phyloP scores from a whole-genome alignment of 305 asterid genomes.

The Withania somnifera region DNA sequence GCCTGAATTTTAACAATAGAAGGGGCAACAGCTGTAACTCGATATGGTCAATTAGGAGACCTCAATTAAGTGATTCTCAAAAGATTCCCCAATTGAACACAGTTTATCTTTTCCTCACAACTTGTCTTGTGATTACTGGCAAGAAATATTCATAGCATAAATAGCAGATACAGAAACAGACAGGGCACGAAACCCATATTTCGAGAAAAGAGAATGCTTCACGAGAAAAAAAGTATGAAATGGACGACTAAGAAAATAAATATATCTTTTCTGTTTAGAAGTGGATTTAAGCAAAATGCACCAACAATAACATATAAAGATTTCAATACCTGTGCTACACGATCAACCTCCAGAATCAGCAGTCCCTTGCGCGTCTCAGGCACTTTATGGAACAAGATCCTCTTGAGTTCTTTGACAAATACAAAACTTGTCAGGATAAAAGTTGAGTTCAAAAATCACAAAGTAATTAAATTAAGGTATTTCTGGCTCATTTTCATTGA shows the following conservation, averaged over 20 bases:
- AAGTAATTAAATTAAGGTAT: not conserved
- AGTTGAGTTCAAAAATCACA: not conserved
- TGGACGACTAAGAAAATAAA: not conserved
- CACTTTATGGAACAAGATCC: constrained; percentile 70
- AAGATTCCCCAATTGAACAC: not conserved
- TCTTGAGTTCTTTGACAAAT: constrained; percentile 59
- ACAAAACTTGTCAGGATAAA: not conserved
- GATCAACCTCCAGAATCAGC: constrained; percentile 70
- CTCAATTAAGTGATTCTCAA: not conserved
- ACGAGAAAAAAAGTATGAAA: not conserved
- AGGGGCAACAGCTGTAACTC: not conserved
- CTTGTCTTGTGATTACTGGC: not conserved
- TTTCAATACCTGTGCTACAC: constrained; percentile 75
- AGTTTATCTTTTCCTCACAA: not conserved
- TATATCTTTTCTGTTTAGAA: not conserved
- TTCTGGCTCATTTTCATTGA: not conserved
- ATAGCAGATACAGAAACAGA: not conserved
- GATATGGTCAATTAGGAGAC: not conserved
- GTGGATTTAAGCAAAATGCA: not conserved
- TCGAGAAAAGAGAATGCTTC: not conserved
- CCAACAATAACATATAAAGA: not conserved
- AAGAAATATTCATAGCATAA: not conserved
- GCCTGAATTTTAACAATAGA: not conserved
- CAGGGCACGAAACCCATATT: not conserved
- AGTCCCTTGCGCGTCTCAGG: constrained; percentile 80